phyloP scores from a whole-genome alignment of 805 yeast species.

The Yarrowia keelungensis region DNA sequence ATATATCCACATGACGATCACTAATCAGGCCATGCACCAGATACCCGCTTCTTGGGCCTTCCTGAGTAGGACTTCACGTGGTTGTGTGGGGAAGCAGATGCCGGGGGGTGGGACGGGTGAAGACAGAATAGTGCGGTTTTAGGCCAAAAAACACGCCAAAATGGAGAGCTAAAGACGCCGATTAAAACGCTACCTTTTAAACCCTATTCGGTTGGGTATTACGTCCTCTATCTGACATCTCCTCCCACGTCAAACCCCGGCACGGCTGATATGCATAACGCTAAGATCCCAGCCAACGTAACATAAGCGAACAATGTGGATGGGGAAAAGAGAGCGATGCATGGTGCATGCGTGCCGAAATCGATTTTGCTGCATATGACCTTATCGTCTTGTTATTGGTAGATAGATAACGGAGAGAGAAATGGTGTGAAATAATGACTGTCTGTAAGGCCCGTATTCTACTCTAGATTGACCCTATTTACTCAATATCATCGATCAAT shows the following conservation, averaged over 20 bases:
- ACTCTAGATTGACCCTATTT: too few relatives aligned
- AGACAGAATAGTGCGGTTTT: too few relatives aligned
- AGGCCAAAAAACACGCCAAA: not conserved
- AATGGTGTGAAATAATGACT: too few relatives aligned
- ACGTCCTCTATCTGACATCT: too few relatives aligned
- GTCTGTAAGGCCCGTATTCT: too few relatives aligned
- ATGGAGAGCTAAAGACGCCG: not conserved
- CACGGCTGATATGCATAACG: conserved; percentile 29
- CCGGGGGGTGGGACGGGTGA: not conserved
- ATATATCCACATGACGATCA: conserved; percentile 24
- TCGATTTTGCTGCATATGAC: conserved; percentile 28
- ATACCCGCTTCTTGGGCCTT: conserved; percentile 26
- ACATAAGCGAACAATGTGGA: conserved; percentile 29
- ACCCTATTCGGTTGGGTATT: too few relatives aligned
- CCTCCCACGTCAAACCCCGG: not conserved
- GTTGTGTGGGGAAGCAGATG: conserved; percentile 30
- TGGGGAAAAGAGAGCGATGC: conserved; percentile 13
- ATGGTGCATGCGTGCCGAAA: conserved; percentile 1
- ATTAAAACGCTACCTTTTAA: not conserved
- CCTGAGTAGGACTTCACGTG: conserved; percentile 24
- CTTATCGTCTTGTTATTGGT: conserved; percentile 13
- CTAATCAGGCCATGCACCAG: conserved; percentile 2
- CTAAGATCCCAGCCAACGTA: conserved; percentile 6
- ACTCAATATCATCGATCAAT: too few relatives aligned
- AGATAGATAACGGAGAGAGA: not conserved